Base-by-base conservation (phyloP, 441 rosid species). In the Omphalea diandra region DNA sequence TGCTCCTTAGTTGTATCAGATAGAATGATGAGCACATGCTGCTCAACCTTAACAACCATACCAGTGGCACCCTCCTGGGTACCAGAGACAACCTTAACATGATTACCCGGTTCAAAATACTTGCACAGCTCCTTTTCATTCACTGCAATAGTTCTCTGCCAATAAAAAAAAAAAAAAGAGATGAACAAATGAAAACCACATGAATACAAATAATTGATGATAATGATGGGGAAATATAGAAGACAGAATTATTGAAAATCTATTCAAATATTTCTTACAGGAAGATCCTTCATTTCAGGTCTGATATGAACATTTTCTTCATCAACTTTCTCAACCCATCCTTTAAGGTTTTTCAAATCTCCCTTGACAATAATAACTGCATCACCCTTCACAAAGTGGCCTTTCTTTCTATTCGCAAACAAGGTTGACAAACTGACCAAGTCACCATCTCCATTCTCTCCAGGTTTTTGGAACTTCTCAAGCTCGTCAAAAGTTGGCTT, bases 321-420 rank as follows among this genome's bases (percentile, higher is more conserved):
- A 76, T 93, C 99, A 43, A 93, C 98, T 79, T 96, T 96, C 85
- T 96, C 98, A 71, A 93, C 96, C 97, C 97, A 87, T 64, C 99
- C 99, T 82, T 93, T 96, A 50, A 96, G 85, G 75, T 85, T 91
- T 81, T 88, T 96, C 10, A 96, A 84, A 83, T 96, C 99, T 26
- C 99, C 97, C 83, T 90, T 96, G 76, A 96, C 76, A 71, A 96
- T 78, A 73, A 96, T 93, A 75, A 93, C 97, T 31, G 99, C 90
- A 85, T 93, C 99, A 56, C 99, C 99, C 83, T 91, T 91, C 91
- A 93, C 80, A 79, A 96, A 96, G 78, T 93, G 99, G 47, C 97
- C 95, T 81, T 89, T 96, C 87, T 96, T 90, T 81, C 99, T 86
- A 71, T 91, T 96, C 7, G 94, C 87, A 79, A 93, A 96, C 73